Base-by-base conservation (phyloP, 2,329 filamentous ascomycete genomes). In the Ceratocystis cacaofunesta region DNA sequence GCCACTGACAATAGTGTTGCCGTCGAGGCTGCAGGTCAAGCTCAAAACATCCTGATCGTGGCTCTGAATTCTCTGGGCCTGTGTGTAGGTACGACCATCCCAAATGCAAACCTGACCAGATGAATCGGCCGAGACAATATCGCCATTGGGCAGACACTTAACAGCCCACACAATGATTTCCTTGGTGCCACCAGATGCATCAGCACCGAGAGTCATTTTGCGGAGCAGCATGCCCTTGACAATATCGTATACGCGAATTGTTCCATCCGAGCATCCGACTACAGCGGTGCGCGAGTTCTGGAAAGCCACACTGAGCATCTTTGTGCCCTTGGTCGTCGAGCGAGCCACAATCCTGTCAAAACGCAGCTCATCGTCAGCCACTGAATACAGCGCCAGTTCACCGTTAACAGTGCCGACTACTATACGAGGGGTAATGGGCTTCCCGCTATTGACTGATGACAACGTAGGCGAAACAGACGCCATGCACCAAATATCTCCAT, bases 401-500 rank as follows among this genome's bases (percentile, higher is more conserved):
- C 94, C 94, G 74, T 97, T 92, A 30, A 90, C 91, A 69, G 92
- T 97, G 15, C 94, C 94, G 64, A 80, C 88, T 12, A 95, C 87
- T 50, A 99, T 80, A 46, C 63, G 57, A 73, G 70, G 60, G 65
- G 65, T 61, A 68, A 68, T 65, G 7, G 66, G 61, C 62, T 70
- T 68, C 68, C 67, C 44, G 64, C 48, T 68, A 74, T 71, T 36
- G 70, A 65, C 8, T 69, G 68, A 41, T 15, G 36, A 41, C 36
- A 41, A 68, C 73, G 69, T 46, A 44, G 62, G 66, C 48, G 64
- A 62, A 10, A 64, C 43, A 25, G 64, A 65, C 67, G 89, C 90
- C 71, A 99, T 83, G 76, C 92, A 97, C 94, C 94, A 99, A 68
- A 97, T 92, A 72, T 96, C 92, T 69, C 91, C 92, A 75, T 95